Evolutionary conservation across 1,284 basidiomycete species (phyloP), one percentile per base, ranked within the genome.

Genomic region (Sanghuangporus baumii): DNA sequence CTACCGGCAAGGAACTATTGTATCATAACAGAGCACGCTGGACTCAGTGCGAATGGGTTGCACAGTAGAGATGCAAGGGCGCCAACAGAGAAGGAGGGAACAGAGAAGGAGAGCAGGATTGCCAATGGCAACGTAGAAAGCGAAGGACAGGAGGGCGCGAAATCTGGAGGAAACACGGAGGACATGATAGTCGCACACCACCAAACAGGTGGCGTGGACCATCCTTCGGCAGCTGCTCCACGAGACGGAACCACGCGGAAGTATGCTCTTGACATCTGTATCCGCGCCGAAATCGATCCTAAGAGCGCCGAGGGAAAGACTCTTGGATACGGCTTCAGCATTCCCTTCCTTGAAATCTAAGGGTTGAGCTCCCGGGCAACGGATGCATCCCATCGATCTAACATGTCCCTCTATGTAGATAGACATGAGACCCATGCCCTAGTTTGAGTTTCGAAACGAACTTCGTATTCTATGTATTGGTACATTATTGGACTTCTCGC

Each of bases 1-100:
- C 65, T 67, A 62, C 65, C 63, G 26, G 62, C 61, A 14, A 55
- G 67, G 20, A 70, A 70, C 51, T 70, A 68, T 47, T 67, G 65
- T 18, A 66, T 70, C 48, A 68, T 70, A 38, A 69, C 67, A 7
- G 67, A 68, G 64, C 67, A 68, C 31, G 64, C 67, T 6, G 69
- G 67, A 31, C 66, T 67, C 8, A 37, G 57, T 18, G 65, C 50
- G 37, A 8, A 36, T 6, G 14, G 26, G 14, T 20, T n/a, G 47
- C 12, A 34, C 57, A 26, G 54, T 16, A 47, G 61, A 46, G 50
- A 36, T 41, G 16, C 31, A 50, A n/a, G 16, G 48, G 43, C 52
- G 31, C 12, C 23, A n/a, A n/a, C 16, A 36, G 55, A 7, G 18
- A n/a, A 18, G 3, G 43, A 23, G 23, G 55, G 14, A n/a, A 8